Conservation (phyloP, 176 grass and related monocot genomes). For the Themeda triandra region DNA sequence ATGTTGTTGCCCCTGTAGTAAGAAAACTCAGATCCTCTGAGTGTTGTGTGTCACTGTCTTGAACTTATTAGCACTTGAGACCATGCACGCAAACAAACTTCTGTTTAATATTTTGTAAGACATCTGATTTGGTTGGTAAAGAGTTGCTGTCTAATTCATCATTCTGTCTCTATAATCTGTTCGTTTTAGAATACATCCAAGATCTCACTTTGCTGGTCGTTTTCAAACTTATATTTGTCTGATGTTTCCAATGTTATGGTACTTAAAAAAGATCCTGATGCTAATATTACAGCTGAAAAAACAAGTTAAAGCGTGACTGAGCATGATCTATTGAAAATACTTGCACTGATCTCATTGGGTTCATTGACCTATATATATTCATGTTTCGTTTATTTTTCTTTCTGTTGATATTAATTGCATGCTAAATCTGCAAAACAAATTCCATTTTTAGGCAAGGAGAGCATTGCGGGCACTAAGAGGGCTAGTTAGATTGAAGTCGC, state of each 20-base stretch:
- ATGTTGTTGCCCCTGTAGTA: not conserved
- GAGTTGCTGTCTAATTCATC: constrained; percentile 34
- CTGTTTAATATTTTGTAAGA: constrained; percentile 7
- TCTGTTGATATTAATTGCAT: not conserved
- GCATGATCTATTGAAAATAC: not conserved
- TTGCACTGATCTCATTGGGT: not conserved
- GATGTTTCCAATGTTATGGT: constrained; percentile 23
- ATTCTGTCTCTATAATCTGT: constrained; percentile 14
- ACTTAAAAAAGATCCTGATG: not conserved
- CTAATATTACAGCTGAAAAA: constrained; percentile 14
- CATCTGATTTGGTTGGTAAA: constrained; percentile 44
- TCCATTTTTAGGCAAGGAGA: constrained; percentile 72
- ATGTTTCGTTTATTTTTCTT: constrained; percentile 19
- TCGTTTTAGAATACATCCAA: constrained; percentile 18
- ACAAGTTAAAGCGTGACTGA: not conserved
- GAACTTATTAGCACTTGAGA: constrained; percentile 5
- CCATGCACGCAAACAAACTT: not conserved
- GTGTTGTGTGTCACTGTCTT: not conserved
- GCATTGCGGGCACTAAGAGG: constrained; percentile 70
- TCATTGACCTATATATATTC: not conserved
- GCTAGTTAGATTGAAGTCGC: constrained; percentile 68
- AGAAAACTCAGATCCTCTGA: not conserved
- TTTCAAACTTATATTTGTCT: constrained; percentile 12
- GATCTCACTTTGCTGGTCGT: constrained; percentile 23
- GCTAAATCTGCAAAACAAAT: constrained; percentile 9